A percentile compares a stretch with the other conserved stretches of the same genome.
These are phyloP conservation scores for Pythium grandisporangium DNA, from an alignment of 352 stramenopile genomes.

Conservation along the genomic window DNA sequence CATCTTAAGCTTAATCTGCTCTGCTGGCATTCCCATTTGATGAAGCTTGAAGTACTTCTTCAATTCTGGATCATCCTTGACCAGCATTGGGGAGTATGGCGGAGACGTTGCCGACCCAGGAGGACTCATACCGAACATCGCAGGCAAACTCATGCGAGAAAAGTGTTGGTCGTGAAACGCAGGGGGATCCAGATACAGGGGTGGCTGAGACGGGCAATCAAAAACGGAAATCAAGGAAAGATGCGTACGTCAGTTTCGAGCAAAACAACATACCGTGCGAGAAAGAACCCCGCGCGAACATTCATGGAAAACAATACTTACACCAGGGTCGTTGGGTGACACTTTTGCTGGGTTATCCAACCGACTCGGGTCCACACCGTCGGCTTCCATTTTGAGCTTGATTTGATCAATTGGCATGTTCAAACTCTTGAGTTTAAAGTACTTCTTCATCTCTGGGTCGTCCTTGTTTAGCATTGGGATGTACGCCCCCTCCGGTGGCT, in stretches of 20 bases:
- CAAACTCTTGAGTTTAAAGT: conserved; percentile 83
- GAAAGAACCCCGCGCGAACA: too few relatives aligned
- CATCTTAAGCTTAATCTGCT: conserved; percentile 84
- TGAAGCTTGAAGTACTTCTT: conserved; percentile 81
- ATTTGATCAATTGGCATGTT: conserved; percentile 78
- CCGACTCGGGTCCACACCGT: conserved; percentile 55
- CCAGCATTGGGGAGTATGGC: conserved; percentile 58
- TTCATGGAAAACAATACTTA: conserved; percentile 18
- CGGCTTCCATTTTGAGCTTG: conserved; percentile 81
- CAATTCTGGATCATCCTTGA: conserved; percentile 65
- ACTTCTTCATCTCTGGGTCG: conserved; percentile 75
- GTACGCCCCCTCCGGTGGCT: conserved; percentile 61
- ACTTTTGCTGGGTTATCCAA: conserved; percentile 50
- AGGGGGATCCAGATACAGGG: conserved; percentile 9
- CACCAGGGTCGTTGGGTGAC: conserved; percentile 74
- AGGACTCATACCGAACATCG: conserved; percentile 2
- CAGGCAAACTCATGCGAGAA: conserved; percentile 9
- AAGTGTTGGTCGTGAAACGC: not conserved
- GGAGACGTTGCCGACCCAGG: conserved; percentile 1
- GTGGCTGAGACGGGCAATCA: conserved; percentile 12
- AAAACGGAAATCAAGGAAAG: not conserved
- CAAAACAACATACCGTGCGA: conserved; percentile 3
- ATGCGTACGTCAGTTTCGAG: not conserved
- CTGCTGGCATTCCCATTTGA: conserved; percentile 73
- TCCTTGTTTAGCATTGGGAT: conserved; percentile 62